Evolutionary conservation across 768 basidiomycete species (phyloP).

Genomic region (Podaxis sp.): DNA sequence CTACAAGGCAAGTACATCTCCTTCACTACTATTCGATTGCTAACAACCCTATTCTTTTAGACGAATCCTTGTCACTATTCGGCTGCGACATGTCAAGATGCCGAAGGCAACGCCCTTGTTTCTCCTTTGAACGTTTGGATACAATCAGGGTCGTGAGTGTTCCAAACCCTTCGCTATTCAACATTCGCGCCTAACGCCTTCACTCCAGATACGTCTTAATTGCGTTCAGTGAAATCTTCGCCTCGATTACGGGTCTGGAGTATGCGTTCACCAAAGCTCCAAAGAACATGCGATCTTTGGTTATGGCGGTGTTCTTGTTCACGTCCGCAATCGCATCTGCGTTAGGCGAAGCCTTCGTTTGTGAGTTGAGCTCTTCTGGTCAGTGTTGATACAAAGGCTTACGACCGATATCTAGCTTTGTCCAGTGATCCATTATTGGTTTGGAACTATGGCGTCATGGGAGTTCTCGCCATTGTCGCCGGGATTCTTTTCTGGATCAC

Average conservation of each 20-base stretch:
- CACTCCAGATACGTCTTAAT: slow-evolving; percentile 58
- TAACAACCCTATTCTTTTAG: slow-evolving; percentile 43
- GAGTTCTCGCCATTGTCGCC: slow-evolving; percentile 47
- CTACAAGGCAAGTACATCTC: slow-evolving; percentile 44
- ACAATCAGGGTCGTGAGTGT: slow-evolving; percentile 57
- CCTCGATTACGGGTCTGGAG: slow-evolving; percentile 80
- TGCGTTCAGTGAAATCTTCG: slow-evolving; percentile 75
- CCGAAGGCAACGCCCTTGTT: slow-evolving; percentile 24
- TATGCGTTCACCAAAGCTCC: slow-evolving; percentile 90
- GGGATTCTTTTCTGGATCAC: slow-evolving; percentile 58
- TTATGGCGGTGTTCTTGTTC: slow-evolving; percentile 70
- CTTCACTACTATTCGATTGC: no score
- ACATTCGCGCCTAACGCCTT: not conserved
- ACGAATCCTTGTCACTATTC: slow-evolving; percentile 12
- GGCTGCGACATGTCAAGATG: slow-evolving; percentile 8
- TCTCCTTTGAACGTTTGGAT: slow-evolving; percentile 77
- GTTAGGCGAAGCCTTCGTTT: slow-evolving; percentile 69
- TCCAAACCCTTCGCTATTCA: not conserved
- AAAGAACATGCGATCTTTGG: slow-evolving; percentile 82
- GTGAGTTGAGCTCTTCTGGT: slow-evolving; percentile 35
- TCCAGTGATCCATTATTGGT: slow-evolving; percentile 71
- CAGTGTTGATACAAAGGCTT: not conserved
- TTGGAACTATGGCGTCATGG: slow-evolving; percentile 72
- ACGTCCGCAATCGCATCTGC: slow-evolving; percentile 52
- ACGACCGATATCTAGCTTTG: slow-evolving; percentile 40